These are phyloP conservation scores for Leccinellum albellum DNA, from an alignment of 768 basidiomycete genomes.

Conservation along the genomic window DNA sequence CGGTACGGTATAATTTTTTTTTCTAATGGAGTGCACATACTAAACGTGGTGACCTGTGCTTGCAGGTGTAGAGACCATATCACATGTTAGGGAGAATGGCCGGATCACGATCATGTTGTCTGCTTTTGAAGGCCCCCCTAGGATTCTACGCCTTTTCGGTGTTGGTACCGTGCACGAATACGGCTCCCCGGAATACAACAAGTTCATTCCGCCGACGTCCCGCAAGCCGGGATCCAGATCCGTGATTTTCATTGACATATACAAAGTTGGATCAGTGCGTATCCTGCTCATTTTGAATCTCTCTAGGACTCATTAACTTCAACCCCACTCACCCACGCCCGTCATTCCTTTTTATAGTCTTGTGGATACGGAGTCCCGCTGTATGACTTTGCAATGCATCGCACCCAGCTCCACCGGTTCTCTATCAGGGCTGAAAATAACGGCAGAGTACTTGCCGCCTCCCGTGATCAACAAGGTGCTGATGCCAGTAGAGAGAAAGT, in stretches of 20 bases:
- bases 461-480: not conserved
- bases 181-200: slow-evolving; percentile 58
- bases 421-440: slow-evolving; percentile 37
- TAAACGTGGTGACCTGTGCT: not conserved
- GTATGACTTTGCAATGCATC: slow-evolving; percentile 55
- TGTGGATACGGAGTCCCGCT: slow-evolving; percentile 66
- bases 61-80: slow-evolving; percentile 56
- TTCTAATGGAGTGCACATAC: not conserved
- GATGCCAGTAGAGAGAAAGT: not conserved
- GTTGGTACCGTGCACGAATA: slow-evolving; percentile 61
- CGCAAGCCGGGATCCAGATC: slow-evolving; percentile 59
- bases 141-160: slow-evolving; percentile 56
- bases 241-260: slow-evolving; percentile 56
- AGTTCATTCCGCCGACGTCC: slow-evolving; percentile 42
- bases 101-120: slow-evolving; percentile 61
- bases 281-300: not conserved
- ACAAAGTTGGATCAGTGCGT: slow-evolving; percentile 50
- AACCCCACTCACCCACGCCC: too few species aligned
- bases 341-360: slow-evolving; percentile 38
- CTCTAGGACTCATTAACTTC: not conserved
- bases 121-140: slow-evolving; percentile 60
- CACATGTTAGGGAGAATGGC: slow-evolving; percentile 61
- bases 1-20: slow-evolving; percentile 35
- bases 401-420: slow-evolving; percentile 46
- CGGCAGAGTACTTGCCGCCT: slow-evolving; percentile 31